Evolutionary conservation across 2,329 filamentous ascomycete genomes (phyloP), one percentile per base, ranked within the genome.

Genomic region (Botrytis fragariae): DNA sequence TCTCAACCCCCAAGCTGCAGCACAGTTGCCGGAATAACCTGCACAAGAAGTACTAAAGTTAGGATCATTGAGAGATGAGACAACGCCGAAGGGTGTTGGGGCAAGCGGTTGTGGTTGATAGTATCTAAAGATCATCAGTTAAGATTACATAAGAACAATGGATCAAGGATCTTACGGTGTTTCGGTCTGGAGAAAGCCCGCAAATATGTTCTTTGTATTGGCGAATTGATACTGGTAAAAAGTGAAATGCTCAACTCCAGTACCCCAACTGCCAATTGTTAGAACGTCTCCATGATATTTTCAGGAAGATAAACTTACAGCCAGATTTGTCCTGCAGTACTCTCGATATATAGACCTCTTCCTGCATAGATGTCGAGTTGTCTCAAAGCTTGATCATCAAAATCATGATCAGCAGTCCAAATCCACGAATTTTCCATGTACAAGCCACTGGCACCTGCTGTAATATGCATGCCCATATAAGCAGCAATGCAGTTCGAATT

Each of bases 41-140:
- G 79, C 76, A 74, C 86, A 87, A 37, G 72, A 77, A 68, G 83
- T 79, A 0, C 78, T 62, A 16, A 86, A 92, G 81, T 83, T 83
- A 0, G 87, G 87, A 75, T 90, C 87, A 32, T 84, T 82, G 0
- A 82, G 77, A 0, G 84, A 79, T 35, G 74, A 5, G n/a, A 74
- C 73, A 6, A 74, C 82, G 0, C 83, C 83, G 81, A 91, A 93
- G 39, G 90, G 92, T 89, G 91, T 12, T 83, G 82, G 84, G 0
- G 90, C 88, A 63, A 82, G 83, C 0, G 91, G 91, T 78, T 87
- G 88, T 37, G 90, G 88, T 80, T 93, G 91, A 82, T 88, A 92
- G 82, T 93, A 93, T 60, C 77, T 78, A 48, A 51, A 48, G 10
- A 10, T 63, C 4, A 45, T 71, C 22, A 71, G 44, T n/a, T 25